Conservation (phyloP, 2,329 filamentous ascomycete genomes). For the Aureobasidium sp. region DNA sequence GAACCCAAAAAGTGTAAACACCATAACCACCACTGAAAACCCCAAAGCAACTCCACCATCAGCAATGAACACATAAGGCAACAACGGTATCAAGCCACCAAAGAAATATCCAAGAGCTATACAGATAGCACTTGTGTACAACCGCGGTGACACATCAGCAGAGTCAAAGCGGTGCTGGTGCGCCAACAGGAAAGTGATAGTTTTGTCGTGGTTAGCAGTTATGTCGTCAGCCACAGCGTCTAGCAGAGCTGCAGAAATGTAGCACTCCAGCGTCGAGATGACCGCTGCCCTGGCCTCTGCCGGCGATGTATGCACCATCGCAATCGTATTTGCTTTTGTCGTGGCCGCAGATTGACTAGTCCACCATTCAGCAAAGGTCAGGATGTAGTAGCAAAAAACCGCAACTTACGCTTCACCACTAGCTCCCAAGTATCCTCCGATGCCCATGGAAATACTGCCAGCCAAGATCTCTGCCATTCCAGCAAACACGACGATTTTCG, state of each 20-base stretch:
- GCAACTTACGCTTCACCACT: constrained; percentile 38
- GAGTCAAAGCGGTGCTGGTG: constrained; percentile 38
- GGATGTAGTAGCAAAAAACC: not conserved
- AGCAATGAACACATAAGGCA: constrained; percentile 56
- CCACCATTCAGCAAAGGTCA: not conserved
- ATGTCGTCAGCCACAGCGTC: not conserved
- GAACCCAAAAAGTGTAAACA: constrained; percentile 52
- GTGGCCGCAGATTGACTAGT: constrained; percentile 33
- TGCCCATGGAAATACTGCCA: constrained; percentile 34
- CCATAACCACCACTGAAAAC: constrained; percentile 52
- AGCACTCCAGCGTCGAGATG: not conserved
- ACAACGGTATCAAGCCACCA: constrained; percentile 60
- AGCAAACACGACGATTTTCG: constrained; percentile 32
- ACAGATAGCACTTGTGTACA: constrained; percentile 49
- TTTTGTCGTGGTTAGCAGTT: not conserved
- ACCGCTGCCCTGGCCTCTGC: constrained; percentile 1
- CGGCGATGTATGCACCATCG: not conserved
- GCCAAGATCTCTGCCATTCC: constrained; percentile 34
- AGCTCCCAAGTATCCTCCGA: constrained; percentile 37
- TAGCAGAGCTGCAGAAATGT: not conserved
- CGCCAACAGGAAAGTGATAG: constrained; percentile 4
- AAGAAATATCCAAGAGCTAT: constrained; percentile 62
- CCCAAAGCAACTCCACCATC: constrained; percentile 42
- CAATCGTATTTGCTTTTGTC: constrained; percentile 34
- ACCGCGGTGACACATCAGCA: constrained; percentile 32